Conservation (phyloP, 805 yeast species). For the Pichia heedii region DNA sequence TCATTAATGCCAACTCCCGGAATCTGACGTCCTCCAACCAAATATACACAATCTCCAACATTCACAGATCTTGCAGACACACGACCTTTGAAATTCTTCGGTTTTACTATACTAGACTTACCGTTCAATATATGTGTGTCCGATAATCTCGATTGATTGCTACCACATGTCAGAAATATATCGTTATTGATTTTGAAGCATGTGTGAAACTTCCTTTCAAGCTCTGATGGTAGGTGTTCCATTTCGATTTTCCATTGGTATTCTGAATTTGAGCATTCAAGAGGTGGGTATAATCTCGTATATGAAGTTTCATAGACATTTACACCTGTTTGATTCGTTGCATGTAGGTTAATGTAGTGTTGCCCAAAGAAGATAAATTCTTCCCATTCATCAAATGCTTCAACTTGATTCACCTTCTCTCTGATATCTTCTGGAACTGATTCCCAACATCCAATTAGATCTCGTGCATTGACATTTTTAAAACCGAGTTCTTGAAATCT, state of each 20-base stretch:
- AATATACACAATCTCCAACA: slow-evolving; percentile 14
- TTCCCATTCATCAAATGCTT: slow-evolving; percentile 78
- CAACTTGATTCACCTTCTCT: slow-evolving; percentile 38
- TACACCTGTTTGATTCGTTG: slow-evolving; percentile 32
- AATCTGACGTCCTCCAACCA: slow-evolving; percentile 61
- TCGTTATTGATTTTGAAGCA: slow-evolving; percentile 11
- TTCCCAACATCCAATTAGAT: slow-evolving; percentile 54
- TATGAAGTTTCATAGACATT: slow-evolving; percentile 9
- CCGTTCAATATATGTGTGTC: slow-evolving; percentile 12
- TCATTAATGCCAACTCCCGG: slow-evolving; percentile 43
- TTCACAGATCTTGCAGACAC: slow-evolving; percentile 4
- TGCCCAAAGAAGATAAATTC: slow-evolving; percentile 70
- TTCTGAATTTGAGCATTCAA: neutral
- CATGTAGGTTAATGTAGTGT: slow-evolving; percentile 64
- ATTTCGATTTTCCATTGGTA: neutral
- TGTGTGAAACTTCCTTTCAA: slow-evolving; percentile 35
- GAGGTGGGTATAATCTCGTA: neutral
- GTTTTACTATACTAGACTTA: neutral
- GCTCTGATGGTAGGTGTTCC: neutral
- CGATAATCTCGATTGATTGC: slow-evolving; percentile 26
- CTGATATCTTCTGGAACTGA: slow-evolving; percentile 34
- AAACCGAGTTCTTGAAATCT: slow-evolving; percentile 45
- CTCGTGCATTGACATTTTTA: slow-evolving; percentile 38
- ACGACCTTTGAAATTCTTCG: slow-evolving; percentile 5
- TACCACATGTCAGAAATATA: slow-evolving; percentile 32